Conservation (phyloP, 1,284 basidiomycete genomes). For the Schizopora paradoxa region DNA sequence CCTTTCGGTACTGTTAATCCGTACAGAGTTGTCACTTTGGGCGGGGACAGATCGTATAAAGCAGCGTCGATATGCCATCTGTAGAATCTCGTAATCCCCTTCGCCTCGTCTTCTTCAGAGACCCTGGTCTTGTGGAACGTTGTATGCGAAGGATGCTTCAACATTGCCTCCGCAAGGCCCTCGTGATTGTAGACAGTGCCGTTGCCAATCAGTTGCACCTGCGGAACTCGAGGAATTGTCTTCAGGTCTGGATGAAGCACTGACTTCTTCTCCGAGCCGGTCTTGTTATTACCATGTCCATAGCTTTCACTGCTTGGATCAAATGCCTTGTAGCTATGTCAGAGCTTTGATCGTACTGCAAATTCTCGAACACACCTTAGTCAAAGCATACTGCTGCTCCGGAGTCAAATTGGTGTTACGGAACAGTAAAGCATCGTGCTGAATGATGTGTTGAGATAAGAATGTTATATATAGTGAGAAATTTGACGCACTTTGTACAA, state of each 20-base stretch:
- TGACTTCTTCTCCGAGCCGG: conserved; percentile 61
- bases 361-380: conserved; percentile 50
- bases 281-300: conserved; percentile 84
- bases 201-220: conserved; percentile 85
- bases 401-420: conserved; percentile 64
- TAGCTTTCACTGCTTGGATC: conserved; percentile 70
- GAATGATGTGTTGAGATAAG: conserved; percentile 2
- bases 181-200: conserved; percentile 71
- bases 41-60: conserved; percentile 82
- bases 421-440: conserved; percentile 77
- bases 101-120: conserved; percentile 69
- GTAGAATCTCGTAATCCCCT: conserved; percentile 80
- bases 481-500: conserved; percentile 50
- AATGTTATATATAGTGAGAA: neutral
- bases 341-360: conserved; percentile 5
- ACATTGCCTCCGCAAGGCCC: conserved; percentile 63
- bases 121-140: conserved; percentile 88
- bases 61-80: conserved; percentile 95
- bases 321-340: conserved; percentile 45
- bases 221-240: conserved; percentile 79
- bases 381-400: conserved; percentile 78
- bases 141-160: conserved; percentile 79
- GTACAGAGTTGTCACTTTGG: conserved; percentile 86
- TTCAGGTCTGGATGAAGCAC: conserved; percentile 83
- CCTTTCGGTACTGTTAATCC: conserved; percentile 74